phyloP scores from a whole-genome alignment of 2,329 filamentous ascomycete genomes.

The Diaporthe destruens region DNA sequence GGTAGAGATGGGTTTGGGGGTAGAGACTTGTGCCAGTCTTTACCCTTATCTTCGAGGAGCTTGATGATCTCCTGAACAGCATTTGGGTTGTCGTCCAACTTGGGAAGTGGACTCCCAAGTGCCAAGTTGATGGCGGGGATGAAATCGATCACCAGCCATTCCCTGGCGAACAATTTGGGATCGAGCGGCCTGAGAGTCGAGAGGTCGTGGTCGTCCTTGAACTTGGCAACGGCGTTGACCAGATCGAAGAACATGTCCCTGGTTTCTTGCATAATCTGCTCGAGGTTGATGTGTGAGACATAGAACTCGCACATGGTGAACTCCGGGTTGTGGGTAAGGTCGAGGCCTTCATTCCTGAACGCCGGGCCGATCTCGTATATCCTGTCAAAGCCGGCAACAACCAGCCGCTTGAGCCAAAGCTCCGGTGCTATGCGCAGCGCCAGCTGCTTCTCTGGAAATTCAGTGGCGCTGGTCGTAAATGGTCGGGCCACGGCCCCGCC shows the following conservation, averaged over 20 bases:
- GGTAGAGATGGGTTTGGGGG: slow-evolving; percentile 73
- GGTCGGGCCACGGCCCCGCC: slow-evolving; percentile 91
- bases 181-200: slow-evolving; percentile 10
- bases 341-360: slow-evolving; percentile 94
- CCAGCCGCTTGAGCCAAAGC: slow-evolving; percentile 91
- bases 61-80: slow-evolving; percentile 71
- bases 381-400: slow-evolving; percentile 87
- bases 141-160: slow-evolving; percentile 75
- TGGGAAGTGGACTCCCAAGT: slow-evolving; percentile 75
- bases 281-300: slow-evolving; percentile 82
- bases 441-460: slow-evolving; percentile 78
- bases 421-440: slow-evolving; percentile 92
- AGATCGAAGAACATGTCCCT: slow-evolving; percentile 76
- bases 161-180: slow-evolving; percentile 19
- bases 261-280: slow-evolving; percentile 81
- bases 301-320: slow-evolving; percentile 99
- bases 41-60: slow-evolving; percentile 69
- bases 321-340: slow-evolving; percentile 94
- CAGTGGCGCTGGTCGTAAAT: slow-evolving; percentile 84
- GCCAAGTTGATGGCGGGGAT: slow-evolving; percentile 80
- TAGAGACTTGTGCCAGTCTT: slow-evolving; percentile 72
- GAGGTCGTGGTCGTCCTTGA: neutral
- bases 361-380: slow-evolving; percentile 94
- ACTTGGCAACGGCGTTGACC: slow-evolving; percentile 50
- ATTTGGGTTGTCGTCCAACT: slow-evolving; percentile 63